Evolutionary conservation across 2,329 filamentous ascomycete species (phyloP).

Genomic region (Fusarium redolens): DNA sequence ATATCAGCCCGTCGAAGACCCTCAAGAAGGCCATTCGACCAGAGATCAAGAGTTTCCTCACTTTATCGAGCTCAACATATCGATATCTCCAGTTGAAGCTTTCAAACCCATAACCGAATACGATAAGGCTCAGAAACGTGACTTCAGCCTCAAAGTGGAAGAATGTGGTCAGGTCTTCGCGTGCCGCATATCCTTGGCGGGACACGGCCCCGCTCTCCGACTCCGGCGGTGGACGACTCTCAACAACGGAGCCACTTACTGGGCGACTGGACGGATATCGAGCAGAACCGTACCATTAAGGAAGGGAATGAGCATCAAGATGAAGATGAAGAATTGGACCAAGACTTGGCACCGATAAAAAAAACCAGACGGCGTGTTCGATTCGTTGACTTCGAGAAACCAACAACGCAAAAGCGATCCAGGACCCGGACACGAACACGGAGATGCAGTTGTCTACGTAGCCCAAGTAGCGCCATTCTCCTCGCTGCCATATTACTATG

Average conservation of each 20-base stretch:
- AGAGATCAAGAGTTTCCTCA: background rate
- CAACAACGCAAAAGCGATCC: background rate
- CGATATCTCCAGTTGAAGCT: background rate
- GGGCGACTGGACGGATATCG: conserved; percentile 33
- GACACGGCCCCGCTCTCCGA: conserved; percentile 28
- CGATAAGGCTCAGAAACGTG: conserved; percentile 13
- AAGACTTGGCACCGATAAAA: background rate
- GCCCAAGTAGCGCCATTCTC: conserved; percentile 49
- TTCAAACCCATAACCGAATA: background rate
- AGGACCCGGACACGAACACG: conserved; percentile 1
- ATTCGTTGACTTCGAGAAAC: conserved; percentile 16
- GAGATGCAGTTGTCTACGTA: conserved; percentile 24
- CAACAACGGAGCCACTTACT: conserved; percentile 36
- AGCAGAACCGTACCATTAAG: background rate
- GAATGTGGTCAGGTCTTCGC: conserved; percentile 23
- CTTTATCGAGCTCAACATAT: background rate
- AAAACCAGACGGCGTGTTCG: conserved; percentile 10
- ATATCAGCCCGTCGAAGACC: background rate
- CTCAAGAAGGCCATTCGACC: background rate
- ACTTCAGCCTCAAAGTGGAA: conserved; percentile 13
- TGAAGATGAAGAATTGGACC: background rate
- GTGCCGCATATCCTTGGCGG: conserved; percentile 24
- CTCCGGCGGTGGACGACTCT: conserved; percentile 4
- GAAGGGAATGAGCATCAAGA: background rate
- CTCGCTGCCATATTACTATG: conserved; percentile 48